Conservation (phyloP, 139 green algal genomes). For the Chlamydomonas sp. region DNA sequence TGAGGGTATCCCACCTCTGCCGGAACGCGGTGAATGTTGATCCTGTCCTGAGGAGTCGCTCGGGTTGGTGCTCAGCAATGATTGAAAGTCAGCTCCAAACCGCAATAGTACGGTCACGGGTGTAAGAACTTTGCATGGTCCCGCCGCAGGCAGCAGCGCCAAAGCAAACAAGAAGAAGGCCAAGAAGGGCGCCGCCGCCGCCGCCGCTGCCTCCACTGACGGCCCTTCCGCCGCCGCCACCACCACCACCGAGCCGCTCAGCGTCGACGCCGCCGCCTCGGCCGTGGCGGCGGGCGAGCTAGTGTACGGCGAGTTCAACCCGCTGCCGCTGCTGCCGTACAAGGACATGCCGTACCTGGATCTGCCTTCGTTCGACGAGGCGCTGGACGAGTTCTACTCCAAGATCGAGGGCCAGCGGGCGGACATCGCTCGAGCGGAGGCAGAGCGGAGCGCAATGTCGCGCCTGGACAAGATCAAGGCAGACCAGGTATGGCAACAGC, state of each 20-base stretch:
- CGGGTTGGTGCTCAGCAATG: too few relatives aligned
- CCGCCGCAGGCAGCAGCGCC: constrained; percentile 16
- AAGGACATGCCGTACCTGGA: constrained; percentile 38
- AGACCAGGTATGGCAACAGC: constrained; percentile 64
- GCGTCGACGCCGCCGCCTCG: neutral
- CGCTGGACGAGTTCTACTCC: constrained; percentile 92
- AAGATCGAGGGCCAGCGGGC: constrained; percentile 85
- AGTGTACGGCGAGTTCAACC: constrained; percentile 86
- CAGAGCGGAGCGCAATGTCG: constrained; percentile 70
- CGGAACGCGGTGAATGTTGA: too few relatives aligned
- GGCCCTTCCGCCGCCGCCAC: neutral
- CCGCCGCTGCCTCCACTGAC: neutral
- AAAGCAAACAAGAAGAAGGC: constrained; percentile 12
- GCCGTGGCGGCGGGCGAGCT: constrained; percentile 18
- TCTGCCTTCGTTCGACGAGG: constrained; percentile 89
- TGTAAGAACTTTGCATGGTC: too few relatives aligned
- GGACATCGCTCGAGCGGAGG: constrained; percentile 57
- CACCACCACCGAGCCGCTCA: neutral
- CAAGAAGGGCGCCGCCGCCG: neutral
- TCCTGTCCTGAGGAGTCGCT: too few relatives aligned
- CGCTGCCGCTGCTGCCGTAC: constrained; percentile 79
- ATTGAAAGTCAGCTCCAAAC: too few relatives aligned
- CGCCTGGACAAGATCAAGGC: constrained; percentile 82
- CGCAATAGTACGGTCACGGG: too few relatives aligned
- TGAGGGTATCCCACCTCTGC: too few relatives aligned